A percentile compares a stretch with the other conserved stretches of the same genome.
Evolutionary conservation across 2,329 filamentous ascomycete species (phyloP).

Genomic region (Colletotrichum destructivum): DNA sequence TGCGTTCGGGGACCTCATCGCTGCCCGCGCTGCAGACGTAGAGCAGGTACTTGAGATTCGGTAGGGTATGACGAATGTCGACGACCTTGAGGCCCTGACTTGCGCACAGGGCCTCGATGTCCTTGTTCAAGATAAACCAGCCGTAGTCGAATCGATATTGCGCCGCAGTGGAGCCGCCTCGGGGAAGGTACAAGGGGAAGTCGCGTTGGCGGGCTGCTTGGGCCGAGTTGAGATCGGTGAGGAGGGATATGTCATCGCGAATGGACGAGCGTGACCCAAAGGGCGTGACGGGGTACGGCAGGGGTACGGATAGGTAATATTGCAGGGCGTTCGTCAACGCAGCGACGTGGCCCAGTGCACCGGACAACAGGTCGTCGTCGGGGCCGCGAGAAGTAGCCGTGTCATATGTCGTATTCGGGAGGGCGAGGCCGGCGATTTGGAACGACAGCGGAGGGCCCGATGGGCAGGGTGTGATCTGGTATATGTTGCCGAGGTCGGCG

Average conservation of each 20-base stretch:
- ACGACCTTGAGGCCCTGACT: conserved; percentile 83
- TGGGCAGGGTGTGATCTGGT: conserved; percentile 79
- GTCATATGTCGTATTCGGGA: conserved; percentile 87
- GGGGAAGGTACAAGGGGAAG: conserved; percentile 83
- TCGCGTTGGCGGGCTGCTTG: conserved; percentile 67
- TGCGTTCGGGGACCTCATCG: conserved; percentile 73
- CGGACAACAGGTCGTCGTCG: conserved; percentile 81
- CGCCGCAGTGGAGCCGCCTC: conserved; percentile 74
- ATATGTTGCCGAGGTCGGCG: conserved; percentile 84
- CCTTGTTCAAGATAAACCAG: conserved; percentile 96
- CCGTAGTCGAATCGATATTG: conserved; percentile 96
- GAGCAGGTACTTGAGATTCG: conserved; percentile 93
- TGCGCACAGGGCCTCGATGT: conserved; percentile 81
- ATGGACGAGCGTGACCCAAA: conserved; percentile 83
- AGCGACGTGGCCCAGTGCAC: conserved; percentile 85
- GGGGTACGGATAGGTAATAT: conserved; percentile 82
- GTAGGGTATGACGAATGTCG: conserved; percentile 91
- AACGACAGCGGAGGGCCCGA: conserved; percentile 79
- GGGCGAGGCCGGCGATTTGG: conserved; percentile 82
- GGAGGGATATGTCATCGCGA: conserved; percentile 79
- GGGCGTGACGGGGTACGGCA: conserved; percentile 85
- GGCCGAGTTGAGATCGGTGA: conserved; percentile 54
- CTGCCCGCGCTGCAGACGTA: conserved; percentile 89
- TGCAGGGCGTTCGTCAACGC: conserved; percentile 83
- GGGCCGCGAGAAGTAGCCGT: conserved; percentile 54